Conservation (phyloP, 2,329 filamentous ascomycete species). For the Pseudopithomyces chartarum region DNA sequence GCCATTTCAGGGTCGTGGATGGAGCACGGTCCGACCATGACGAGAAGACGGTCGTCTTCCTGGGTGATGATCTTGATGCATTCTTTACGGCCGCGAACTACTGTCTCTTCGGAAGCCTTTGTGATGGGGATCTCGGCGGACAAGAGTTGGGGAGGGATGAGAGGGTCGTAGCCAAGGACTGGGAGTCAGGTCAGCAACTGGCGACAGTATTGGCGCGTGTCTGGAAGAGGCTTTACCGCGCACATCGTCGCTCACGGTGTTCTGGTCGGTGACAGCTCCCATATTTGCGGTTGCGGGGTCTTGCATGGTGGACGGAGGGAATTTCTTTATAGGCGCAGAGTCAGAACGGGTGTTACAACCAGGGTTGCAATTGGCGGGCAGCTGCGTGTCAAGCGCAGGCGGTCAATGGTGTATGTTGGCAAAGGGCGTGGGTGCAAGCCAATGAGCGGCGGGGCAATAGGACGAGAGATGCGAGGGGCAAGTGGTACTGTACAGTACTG, state of each 20-base stretch:
- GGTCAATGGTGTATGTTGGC: background rate
- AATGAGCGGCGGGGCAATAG: conserved; percentile 4
- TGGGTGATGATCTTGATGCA: conserved; percentile 78
- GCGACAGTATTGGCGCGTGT: background rate
- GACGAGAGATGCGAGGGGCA: background rate
- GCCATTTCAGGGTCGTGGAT: conserved; percentile 92
- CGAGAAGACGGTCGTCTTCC: conserved; percentile 83
- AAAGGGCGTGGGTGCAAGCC: background rate
- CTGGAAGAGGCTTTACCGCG: conserved; percentile 48
- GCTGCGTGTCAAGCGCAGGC: background rate
- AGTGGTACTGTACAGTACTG: background rate
- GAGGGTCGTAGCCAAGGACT: conserved; percentile 93
- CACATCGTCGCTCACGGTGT: conserved; percentile 55
- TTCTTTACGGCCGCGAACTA: conserved; percentile 71
- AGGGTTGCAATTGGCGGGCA: background rate
- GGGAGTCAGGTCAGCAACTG: conserved; percentile 6
- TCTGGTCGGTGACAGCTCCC: conserved; percentile 33
- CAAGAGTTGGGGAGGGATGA: conserved; percentile 87
- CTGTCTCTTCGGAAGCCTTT: conserved; percentile 66
- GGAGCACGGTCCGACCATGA: conserved; percentile 94
- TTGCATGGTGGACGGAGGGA: conserved; percentile 13
- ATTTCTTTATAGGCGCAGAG: conserved; percentile 11
- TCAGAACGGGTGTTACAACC: background rate
- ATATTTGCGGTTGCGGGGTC: conserved; percentile 26
- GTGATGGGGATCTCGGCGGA: conserved; percentile 79